phyloP scores from a whole-genome alignment of 257 asterid species.

The Solanum peruvianum region DNA sequence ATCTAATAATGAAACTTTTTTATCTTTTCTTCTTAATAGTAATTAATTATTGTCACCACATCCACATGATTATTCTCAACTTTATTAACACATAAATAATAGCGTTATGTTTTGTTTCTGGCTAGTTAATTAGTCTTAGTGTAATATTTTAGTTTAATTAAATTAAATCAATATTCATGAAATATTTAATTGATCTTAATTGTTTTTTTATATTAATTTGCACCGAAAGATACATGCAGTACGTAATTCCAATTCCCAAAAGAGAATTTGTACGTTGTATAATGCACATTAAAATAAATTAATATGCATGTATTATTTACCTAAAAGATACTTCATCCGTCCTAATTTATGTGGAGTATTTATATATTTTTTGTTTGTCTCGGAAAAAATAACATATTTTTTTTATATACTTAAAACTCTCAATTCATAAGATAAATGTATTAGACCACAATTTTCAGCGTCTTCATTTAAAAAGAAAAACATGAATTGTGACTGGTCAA shows the following conservation, averaged over 20 bases:
- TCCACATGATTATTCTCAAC: neutral
- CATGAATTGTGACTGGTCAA: no score
- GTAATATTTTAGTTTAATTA: neutral
- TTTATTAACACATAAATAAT: neutral
- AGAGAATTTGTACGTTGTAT: neutral
- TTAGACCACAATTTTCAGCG: no score
- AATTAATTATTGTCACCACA: neutral
- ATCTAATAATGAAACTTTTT: neutral
- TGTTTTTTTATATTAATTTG: neutral
- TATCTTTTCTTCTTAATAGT: neutral
- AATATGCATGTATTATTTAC: neutral
- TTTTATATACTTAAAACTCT: neutral
- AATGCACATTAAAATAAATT: neutral
- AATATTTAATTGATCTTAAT: neutral
- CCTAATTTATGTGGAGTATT: neutral
- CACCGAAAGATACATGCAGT: neutral
- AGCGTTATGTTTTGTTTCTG: neutral
- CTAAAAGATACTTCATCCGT: neutral
- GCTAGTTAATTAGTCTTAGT: neutral
- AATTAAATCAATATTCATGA: neutral
- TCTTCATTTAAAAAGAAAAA: no score
- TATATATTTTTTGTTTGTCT: neutral
- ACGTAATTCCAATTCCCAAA: neutral
- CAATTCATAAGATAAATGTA: neutral
- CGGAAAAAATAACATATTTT: accelerated